phyloP scores from a whole-genome alignment of 2,329 filamentous ascomycete genomes.

The Proliferodiscus dingleyae region DNA sequence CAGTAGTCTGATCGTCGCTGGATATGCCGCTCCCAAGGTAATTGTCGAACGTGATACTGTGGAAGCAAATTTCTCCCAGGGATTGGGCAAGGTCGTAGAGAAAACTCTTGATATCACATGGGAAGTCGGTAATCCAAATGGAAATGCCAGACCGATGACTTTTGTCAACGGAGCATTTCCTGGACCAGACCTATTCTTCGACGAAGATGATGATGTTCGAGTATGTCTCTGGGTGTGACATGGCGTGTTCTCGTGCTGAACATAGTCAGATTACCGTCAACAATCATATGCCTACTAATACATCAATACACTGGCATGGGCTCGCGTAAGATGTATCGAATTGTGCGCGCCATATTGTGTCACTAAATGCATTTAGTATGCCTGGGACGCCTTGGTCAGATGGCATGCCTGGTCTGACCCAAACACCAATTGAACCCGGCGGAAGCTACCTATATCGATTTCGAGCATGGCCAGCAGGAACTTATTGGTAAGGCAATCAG shows the following conservation, averaged over 20 bases:
- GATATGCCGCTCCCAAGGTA: background rate
- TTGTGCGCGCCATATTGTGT: background rate
- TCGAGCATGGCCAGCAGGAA: conserved; percentile 33
- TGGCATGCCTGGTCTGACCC: conserved; percentile 36
- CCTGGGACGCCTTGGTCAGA: conserved; percentile 33
- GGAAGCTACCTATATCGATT: conserved; percentile 35
- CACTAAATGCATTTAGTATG: conserved; percentile 2
- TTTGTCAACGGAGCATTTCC: conserved; percentile 21
- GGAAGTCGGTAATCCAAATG: conserved; percentile 8
- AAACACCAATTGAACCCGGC: conserved; percentile 39
- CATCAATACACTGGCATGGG: conserved; percentile 39
- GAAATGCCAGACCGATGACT: conserved; percentile 10
- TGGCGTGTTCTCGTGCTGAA: background rate
- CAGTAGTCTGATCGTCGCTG: background rate
- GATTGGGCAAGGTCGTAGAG: background rate
- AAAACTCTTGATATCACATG: conserved; percentile 5
- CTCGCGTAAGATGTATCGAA: conserved; percentile 3
- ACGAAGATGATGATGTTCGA: conserved; percentile 18
- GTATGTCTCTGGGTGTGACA: background rate
- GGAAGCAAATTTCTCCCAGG: background rate
- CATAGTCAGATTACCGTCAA: conserved; percentile 4
- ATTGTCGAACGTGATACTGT: background rate
- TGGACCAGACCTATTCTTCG: conserved; percentile 31
- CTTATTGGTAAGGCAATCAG: conserved; percentile 13
- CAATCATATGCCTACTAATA: conserved; percentile 33